A percentile compares a stretch with the other conserved stretches of the same genome.
Evolutionary conservation across 1,284 basidiomycete species (phyloP).

Genomic region (Flammula alnicola): DNA sequence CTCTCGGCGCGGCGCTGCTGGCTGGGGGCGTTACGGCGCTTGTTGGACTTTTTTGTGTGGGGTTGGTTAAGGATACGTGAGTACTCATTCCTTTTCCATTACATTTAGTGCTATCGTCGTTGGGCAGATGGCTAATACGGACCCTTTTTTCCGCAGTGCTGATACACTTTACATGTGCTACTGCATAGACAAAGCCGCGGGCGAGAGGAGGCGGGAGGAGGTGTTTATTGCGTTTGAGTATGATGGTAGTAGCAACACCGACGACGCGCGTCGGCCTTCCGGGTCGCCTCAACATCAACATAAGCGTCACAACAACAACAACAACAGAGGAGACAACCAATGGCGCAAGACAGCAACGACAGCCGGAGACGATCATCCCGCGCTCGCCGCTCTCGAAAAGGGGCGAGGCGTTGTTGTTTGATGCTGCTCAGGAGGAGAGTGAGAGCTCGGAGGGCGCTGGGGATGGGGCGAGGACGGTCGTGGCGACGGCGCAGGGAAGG

Average conservation of each 20-base stretch:
- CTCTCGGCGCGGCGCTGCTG: constrained; percentile 76
- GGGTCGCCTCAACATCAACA: not conserved
- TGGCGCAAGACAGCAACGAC: not conserved
- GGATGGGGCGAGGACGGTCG: not conserved
- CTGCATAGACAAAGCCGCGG: constrained; percentile 82
- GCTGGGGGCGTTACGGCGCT: constrained; percentile 83
- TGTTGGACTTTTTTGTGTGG: constrained; percentile 83
- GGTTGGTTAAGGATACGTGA: constrained; percentile 78
- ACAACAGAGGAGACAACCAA: not conserved
- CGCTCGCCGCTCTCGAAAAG: constrained; percentile 16
- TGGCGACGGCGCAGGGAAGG: too few species aligned
- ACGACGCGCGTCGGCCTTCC: not conserved
- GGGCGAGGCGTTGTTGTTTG: constrained; percentile 15
- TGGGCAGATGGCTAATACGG: not conserved
- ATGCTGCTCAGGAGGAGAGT: not conserved
- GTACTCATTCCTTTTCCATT: constrained; percentile 35
- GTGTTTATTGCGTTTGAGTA: constrained; percentile 72
- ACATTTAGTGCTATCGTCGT: not conserved
- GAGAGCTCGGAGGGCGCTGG: constrained; percentile 1
- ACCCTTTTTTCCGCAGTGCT: constrained; percentile 46
- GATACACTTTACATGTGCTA: constrained; percentile 90
- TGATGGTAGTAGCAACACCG: constrained; percentile 4
- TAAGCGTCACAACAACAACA: not conserved
- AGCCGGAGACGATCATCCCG: constrained; percentile 23
- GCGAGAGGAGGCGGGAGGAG: constrained; percentile 64